Evolutionary conservation across 1,139 yeast genomes (phyloP).

Genomic region (Hyphopichia khmerensis): DNA sequence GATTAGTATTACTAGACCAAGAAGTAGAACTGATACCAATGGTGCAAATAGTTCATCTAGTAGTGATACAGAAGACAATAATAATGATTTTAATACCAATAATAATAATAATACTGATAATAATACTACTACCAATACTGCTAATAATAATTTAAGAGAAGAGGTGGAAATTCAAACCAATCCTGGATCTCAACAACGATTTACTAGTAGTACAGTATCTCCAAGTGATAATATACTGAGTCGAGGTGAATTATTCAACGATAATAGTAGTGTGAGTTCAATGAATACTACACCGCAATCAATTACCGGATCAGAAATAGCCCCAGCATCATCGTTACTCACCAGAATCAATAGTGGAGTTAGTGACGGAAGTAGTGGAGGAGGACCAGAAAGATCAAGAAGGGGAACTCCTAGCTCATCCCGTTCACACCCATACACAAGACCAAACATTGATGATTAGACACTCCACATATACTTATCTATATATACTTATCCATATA

Average conservation of each 20-base stretch:
- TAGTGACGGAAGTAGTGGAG: slow-evolving; percentile 3
- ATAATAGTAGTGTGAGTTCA: background rate
- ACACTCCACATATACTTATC: no score
- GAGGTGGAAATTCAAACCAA: background rate
- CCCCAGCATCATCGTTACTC: background rate
- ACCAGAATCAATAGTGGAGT: background rate
- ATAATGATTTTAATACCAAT: slow-evolving; percentile 1
- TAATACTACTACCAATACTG: slow-evolving; percentile 3
- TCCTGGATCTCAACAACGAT: background rate
- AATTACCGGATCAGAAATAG: background rate
- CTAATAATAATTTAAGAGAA: slow-evolving; percentile 1
- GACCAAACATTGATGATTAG: slow-evolving; percentile 13
- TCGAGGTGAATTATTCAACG: background rate
- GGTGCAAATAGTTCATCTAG: slow-evolving; percentile 1
- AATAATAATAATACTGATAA: background rate
- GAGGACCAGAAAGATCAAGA: slow-evolving; percentile 32
- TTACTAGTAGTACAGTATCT: background rate
- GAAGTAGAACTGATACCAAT: slow-evolving; percentile 3
- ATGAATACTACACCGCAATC: background rate
- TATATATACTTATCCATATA: no score
- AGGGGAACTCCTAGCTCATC: slow-evolving; percentile 14
- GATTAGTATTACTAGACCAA: slow-evolving; percentile 3
- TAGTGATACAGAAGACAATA: background rate
- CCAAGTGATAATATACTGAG: background rate
- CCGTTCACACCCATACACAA: slow-evolving; percentile 30